phyloP scores from a whole-genome alignment of 495 filamentous ascomycete genomes.

The Diplogelasinospora grovesii region DNA sequence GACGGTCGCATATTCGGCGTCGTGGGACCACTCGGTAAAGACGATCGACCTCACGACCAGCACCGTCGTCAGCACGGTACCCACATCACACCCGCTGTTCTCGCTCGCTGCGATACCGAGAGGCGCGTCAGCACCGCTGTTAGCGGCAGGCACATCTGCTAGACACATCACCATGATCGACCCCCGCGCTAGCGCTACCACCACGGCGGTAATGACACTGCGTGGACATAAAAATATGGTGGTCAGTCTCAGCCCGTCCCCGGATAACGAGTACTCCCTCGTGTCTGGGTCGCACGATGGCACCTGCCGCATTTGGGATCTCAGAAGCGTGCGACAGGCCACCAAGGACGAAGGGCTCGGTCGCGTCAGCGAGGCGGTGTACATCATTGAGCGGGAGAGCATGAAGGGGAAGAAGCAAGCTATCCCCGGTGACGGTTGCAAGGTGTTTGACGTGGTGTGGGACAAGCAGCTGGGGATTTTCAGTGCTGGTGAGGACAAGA shows the following conservation, averaged over 20 bases:
- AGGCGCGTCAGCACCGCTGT: constrained; percentile 38
- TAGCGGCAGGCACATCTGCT: constrained; percentile 81
- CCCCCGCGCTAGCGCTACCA: constrained; percentile 65
- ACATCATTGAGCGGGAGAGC: constrained; percentile 71
- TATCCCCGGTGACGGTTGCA: constrained; percentile 67
- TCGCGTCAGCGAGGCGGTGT: constrained; percentile 70
- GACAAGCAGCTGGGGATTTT: constrained; percentile 79
- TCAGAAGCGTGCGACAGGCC: constrained; percentile 62
- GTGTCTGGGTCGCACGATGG: constrained; percentile 84
- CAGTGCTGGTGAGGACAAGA: constrained; percentile 85
- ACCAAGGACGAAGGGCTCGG: constrained; percentile 53
- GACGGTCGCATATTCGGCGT: constrained; percentile 82
- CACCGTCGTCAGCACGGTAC: constrained; percentile 65
- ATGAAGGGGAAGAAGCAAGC: constrained; percentile 47
- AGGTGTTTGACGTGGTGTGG: constrained; percentile 90
- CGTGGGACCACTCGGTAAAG: constrained; percentile 80
- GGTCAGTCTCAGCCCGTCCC: constrained; percentile 59
- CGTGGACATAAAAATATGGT: constrained; percentile 85
- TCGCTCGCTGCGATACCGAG: constrained; percentile 63
- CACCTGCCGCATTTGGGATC: constrained; percentile 87
- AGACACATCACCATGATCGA: constrained; percentile 86
- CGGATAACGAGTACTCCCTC: constrained; percentile 69
- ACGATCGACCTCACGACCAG: constrained; percentile 87
- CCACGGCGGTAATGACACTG: constrained; percentile 76
- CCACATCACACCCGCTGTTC: constrained; percentile 73